A percentile compares a stretch with the other conserved stretches of the same genome.
phyloP scores from a whole-genome alignment of 306 rosid genomes.

The Gastrolobium bilobum region DNA sequence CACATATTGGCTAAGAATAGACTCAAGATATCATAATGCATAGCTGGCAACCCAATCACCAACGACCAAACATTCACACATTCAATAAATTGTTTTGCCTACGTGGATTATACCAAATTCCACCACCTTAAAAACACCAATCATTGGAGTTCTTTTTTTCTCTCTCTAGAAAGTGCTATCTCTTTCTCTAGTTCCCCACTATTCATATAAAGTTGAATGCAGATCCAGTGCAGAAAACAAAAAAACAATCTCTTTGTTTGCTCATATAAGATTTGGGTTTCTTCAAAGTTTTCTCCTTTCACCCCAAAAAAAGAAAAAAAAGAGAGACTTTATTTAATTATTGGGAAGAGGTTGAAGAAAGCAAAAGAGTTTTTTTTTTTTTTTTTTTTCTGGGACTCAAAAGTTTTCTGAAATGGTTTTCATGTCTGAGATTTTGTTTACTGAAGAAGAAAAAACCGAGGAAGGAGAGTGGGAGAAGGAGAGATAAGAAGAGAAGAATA shows the following conservation, averaged over 20 bases:
- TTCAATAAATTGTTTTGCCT: slow-evolving; percentile 48
- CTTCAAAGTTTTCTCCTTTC: slow-evolving; percentile 47
- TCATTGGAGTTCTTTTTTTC: slow-evolving; percentile 66
- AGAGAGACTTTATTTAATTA: slow-evolving; percentile 1
- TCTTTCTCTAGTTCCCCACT: slow-evolving; percentile 43
- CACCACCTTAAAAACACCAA: slow-evolving; percentile 71
- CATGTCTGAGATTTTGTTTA: slow-evolving; percentile 66
- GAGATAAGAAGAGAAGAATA: slow-evolving; percentile 58
- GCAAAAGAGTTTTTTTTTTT: slow-evolving; percentile 38
- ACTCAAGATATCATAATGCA: slow-evolving; percentile 56
- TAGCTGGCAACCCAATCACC: slow-evolving; percentile 80
- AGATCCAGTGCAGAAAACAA: slow-evolving; percentile 44
- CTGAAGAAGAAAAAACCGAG: slow-evolving; percentile 65
- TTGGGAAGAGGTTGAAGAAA: slow-evolving; percentile 37
- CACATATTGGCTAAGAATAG: slow-evolving; percentile 60
- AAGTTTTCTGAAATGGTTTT: slow-evolving; percentile 76
- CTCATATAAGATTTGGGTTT: slow-evolving; percentile 56
- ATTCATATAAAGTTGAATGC: slow-evolving; percentile 50
- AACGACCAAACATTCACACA: slow-evolving; percentile 59
- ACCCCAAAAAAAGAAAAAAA: not conserved
- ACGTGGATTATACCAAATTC: slow-evolving; percentile 64
- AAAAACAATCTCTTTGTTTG: slow-evolving; percentile 52
- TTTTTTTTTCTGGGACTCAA: slow-evolving; percentile 39
- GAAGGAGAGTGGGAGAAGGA: slow-evolving; percentile 97
- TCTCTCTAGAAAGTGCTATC: slow-evolving; percentile 41